Percentiles rank a stretch among this genome's conserved stretches.
Evolutionary conservation across 2,329 filamentous ascomycete genomes (phyloP).

Genomic region (Colletotrichum theobromicola): DNA sequence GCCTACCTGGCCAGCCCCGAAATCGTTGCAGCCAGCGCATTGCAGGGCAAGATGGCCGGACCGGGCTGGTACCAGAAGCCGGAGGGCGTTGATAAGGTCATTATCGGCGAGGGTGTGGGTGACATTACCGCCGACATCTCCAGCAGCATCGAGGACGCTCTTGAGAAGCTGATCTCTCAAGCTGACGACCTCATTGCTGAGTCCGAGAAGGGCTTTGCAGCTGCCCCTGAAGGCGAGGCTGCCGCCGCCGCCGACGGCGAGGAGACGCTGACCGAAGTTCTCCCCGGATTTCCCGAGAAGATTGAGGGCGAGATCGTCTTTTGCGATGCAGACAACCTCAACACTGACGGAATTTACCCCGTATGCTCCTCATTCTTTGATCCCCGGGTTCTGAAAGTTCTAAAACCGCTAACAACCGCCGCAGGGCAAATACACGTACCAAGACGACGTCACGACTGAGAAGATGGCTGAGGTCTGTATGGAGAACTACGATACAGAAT

Average conservation of each 20-base stretch:
- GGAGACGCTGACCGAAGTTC: conserved; percentile 66
- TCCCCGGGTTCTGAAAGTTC: background rate
- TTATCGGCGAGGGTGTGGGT: conserved; percentile 75
- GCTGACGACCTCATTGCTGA: conserved; percentile 66
- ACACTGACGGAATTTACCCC: conserved; percentile 92
- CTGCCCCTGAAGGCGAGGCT: conserved; percentile 32
- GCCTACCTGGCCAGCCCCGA: conserved; percentile 90
- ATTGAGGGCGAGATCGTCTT: conserved; percentile 89
- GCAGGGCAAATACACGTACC: conserved; percentile 79
- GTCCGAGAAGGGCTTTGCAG: conserved; percentile 52
- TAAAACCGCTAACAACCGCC: background rate
- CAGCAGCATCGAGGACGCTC: conserved; percentile 69
- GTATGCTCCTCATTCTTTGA: conserved; percentile 33
- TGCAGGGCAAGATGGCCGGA: conserved; percentile 74
- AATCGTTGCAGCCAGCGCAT: conserved; percentile 87
- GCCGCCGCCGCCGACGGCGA: conserved; percentile 23
- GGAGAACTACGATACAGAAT: conserved; percentile 87
- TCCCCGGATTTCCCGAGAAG: conserved; percentile 85
- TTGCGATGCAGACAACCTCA: conserved; percentile 80
- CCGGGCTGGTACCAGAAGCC: conserved; percentile 81
- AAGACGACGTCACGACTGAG: conserved; percentile 77
- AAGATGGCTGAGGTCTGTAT: conserved; percentile 91
- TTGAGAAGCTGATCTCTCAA: conserved; percentile 74
- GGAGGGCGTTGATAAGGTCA: conserved; percentile 69
- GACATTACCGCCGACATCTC: conserved; percentile 68